A percentile compares a stretch with the other conserved stretches of the same genome.
phyloP scores from a whole-genome alignment of 2,329 filamentous ascomycete genomes.

The Trichophyton mentagrophytes region DNA sequence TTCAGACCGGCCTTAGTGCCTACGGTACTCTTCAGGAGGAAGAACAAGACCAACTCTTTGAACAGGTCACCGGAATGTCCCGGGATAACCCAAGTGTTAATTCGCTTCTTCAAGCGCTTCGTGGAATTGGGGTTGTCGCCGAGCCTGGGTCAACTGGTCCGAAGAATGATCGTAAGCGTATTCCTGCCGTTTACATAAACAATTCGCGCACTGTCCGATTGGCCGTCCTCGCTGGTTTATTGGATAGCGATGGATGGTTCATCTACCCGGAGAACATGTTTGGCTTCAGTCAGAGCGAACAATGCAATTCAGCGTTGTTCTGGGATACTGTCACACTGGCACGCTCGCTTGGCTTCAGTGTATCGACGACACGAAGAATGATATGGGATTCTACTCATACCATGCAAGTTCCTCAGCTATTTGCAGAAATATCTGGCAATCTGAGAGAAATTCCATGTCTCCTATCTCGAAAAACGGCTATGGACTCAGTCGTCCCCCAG shows the following conservation, averaged over 20 bases:
- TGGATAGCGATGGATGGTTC: conserved; percentile 11
- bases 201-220: conserved; percentile 13
- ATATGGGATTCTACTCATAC: conserved; percentile 4
- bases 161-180: conserved; percentile 5
- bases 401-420: conserved; percentile 5
- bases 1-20: conserved; percentile 8
- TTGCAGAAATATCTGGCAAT: conserved; percentile 14
- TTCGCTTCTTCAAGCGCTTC: conserved; percentile 8
- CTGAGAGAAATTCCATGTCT: conserved; percentile 15
- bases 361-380: conserved; percentile 6
- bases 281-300: conserved; percentile 11
- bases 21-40: conserved; percentile 10
- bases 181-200: conserved; percentile 12
- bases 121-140: neutral
- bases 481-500: conserved; percentile 16
- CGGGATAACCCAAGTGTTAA: conserved; percentile 4
- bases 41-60: conserved; percentile 11
- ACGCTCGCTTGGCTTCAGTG: conserved; percentile 11
- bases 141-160: neutral
- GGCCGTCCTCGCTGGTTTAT: conserved; percentile 10
- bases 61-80: conserved; percentile 6
- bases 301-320: conserved; percentile 9
- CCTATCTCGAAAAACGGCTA: conserved; percentile 11
- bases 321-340: conserved; percentile 13
- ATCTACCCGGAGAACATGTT: conserved; percentile 9